phyloP scores from a whole-genome alignment of 2,329 filamentous ascomycete species.

The Chaetomiaceae sp. region DNA sequence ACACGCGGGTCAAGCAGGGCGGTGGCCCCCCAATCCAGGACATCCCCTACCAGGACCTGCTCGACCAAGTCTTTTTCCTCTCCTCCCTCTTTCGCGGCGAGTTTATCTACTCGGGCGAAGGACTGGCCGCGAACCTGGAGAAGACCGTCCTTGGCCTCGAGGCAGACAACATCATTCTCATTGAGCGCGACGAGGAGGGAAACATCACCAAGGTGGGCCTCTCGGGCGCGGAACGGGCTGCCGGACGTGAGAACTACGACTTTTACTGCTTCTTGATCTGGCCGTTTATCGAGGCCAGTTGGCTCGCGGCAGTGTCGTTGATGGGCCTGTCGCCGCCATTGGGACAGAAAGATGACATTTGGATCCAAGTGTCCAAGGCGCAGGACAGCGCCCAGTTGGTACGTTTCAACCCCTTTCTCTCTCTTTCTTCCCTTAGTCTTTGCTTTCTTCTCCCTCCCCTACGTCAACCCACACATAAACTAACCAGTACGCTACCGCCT shows the following conservation, averaged over 20 bases:
- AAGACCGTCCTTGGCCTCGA: constrained; percentile 75
- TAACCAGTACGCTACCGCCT: no score
- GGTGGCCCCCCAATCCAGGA: constrained; percentile 78
- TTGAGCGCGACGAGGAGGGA: constrained; percentile 53
- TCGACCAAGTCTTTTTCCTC: constrained; percentile 78
- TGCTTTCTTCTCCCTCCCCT: neutral
- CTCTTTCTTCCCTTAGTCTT: neutral
- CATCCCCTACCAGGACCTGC: constrained; percentile 68
- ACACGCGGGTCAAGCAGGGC: constrained; percentile 83
- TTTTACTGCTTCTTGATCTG: constrained; percentile 99
- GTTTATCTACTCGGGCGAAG: constrained; percentile 92
- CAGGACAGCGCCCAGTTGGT: constrained; percentile 79
- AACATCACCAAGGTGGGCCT: constrained; percentile 67
- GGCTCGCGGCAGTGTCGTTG: constrained; percentile 84
- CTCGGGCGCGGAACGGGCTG: constrained; percentile 67
- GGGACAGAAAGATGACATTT: constrained; percentile 56
- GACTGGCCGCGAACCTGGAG: constrained; percentile 72
- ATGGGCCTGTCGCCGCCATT: constrained; percentile 77
- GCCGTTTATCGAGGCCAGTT: constrained; percentile 94
- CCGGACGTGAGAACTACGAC: constrained; percentile 89
- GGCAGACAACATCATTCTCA: constrained; percentile 67
- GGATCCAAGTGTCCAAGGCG: constrained; percentile 72
- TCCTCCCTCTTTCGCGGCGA: constrained; percentile 92
- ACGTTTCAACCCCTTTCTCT: constrained; percentile 32
- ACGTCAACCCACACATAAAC: neutral